Base-by-base conservation (phyloP, 2,329 filamentous ascomycete genomes). In the Cladosporium sphaerospermum region DNA sequence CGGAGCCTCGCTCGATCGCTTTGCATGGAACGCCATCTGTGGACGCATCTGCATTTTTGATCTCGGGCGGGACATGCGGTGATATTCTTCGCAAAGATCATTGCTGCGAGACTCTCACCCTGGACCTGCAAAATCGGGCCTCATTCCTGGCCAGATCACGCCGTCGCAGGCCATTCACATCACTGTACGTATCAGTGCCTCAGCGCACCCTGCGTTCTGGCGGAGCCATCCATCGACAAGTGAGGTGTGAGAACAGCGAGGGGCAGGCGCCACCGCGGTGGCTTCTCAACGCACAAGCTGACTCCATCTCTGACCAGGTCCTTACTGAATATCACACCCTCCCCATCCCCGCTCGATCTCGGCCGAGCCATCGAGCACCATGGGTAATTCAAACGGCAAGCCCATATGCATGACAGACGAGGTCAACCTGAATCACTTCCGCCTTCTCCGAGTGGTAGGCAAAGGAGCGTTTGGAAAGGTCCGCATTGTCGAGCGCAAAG, bases 381-480 rank as follows among this genome's bases (percentile, higher is more conserved):
- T 97, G 92, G 92, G 92, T 70, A 96, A 97, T 76, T 87, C 85
- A 69, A 90, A 92, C 74, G 91, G 91, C 73, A 96, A 96, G 73
- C 89, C 88, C 73, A 83, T 95, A 75, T 86, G 90, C 71, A 85
- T 91, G 74, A 88, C 86, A 74, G 91, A 95, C 76, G 88, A 96
- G 85, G 93, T 96, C 63, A 97, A 92, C 71, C 84, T 99, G 63
- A 96, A 96, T 68, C 93, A 99, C 73, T 99, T 99, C 73, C 88
- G 92, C 61, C 80, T 99, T 53, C 77, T 97, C 60, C 86, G 93
- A 67, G 93, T 99, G 59, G 93, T 99, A 62, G 93, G 93, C 61
- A 95, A 96, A 72, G 93, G 93, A 65, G 93, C 93, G 54, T 99
- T 99, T 76, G 93, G 93, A 66, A 99, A 99, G 74, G 93, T 99